Evolutionary conservation across 2,329 filamentous ascomycete species (phyloP), one percentile per base, ranked within the genome.

Genomic region (Claviceps sp.): DNA sequence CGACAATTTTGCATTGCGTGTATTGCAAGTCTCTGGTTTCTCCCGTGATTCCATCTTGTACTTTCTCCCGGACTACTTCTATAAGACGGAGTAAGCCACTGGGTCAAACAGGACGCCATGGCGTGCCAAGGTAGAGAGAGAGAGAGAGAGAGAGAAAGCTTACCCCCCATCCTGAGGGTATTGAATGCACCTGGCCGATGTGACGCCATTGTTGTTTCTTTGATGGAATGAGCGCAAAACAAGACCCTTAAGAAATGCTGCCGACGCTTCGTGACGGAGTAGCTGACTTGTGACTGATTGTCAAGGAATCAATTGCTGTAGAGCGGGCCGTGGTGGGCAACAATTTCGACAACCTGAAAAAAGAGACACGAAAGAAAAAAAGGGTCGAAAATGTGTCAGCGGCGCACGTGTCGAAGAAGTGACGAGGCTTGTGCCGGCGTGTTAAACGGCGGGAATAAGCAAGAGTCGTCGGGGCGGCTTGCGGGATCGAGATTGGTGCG

Each of bases 51-150:
- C 93, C 93, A 77, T 98, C 93, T 71, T 98, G 93, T 60, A 98
- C 93, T 75, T 95, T 97, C 74, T 98, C 93, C 68, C 89, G 89
- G 68, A 98, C 89, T 59, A 97, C 87, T 78, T 98, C 93, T 97
- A 65, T 26, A 54, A 37, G 14, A 2, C 59, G 57, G 40, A 52
- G 58, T 63, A 59, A 66, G 62, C 55, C 49, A 54, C 55, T 26
- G 7, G 52, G 47, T 57, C 41, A 59, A 47, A 49, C 34, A 44
- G 49, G 37, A 50, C 18, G 37, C 44, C 30, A 45, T 26, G 51
- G 46, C 30, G 36, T 42, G 46, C 51, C 30, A 49, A 41, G 20
- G 43, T 38, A 51, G 54, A 53, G 41, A 43, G 7, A 56, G 45
- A 50, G 51, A 51, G 13, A 41, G 11, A 56, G 45, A 50, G 51